Percentiles rank a stretch among this genome's conserved stretches.
Conservation (phyloP, 2,329 filamentous ascomycete species). For the Chaetomiaceae sp. region DNA sequence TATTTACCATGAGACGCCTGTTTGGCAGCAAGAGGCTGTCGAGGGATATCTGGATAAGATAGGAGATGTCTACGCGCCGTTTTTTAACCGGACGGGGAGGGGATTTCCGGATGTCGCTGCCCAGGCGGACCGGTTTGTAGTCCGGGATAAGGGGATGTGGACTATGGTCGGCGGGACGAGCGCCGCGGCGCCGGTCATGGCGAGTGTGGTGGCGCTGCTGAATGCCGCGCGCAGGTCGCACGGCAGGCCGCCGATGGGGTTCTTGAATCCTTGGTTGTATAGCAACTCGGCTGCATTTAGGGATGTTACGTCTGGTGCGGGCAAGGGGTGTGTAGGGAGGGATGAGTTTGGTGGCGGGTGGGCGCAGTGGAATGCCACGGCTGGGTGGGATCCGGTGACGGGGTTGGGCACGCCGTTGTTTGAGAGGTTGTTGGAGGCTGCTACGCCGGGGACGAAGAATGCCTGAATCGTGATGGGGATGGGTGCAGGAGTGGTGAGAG, state of each 20-base stretch:
- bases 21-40: slow-evolving; percentile 39
- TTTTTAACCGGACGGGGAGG: slow-evolving; percentile 42
- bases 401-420: slow-evolving; percentile 21
- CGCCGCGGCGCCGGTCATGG: slow-evolving; percentile 39
- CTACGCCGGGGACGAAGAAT: slow-evolving; percentile 8
- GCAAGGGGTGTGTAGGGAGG: slow-evolving; percentile 25
- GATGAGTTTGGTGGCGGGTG: slow-evolving; percentile 1
- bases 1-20: slow-evolving; percentile 40
- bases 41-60: slow-evolving; percentile 37
- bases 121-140: slow-evolving; percentile 41
- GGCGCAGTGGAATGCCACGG: slow-evolving; percentile 31
- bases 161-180: slow-evolving; percentile 30
- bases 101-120: slow-evolving; percentile 50
- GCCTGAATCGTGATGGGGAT: background rate
- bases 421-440: slow-evolving; percentile 6
- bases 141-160: slow-evolving; percentile 27
- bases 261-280: slow-evolving; percentile 42
- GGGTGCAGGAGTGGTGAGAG: no score
- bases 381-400: slow-evolving; percentile 33
- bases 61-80: slow-evolving; percentile 39
- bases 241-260: slow-evolving; percentile 37
- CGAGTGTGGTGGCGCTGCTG: slow-evolving; percentile 39
- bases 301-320: slow-evolving; percentile 28
- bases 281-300: slow-evolving; percentile 25
- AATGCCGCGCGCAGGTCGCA: slow-evolving; percentile 39